Evolutionary conservation across 2,329 filamentous ascomycete species (phyloP).

Genomic region (Fusarium torulosum): DNA sequence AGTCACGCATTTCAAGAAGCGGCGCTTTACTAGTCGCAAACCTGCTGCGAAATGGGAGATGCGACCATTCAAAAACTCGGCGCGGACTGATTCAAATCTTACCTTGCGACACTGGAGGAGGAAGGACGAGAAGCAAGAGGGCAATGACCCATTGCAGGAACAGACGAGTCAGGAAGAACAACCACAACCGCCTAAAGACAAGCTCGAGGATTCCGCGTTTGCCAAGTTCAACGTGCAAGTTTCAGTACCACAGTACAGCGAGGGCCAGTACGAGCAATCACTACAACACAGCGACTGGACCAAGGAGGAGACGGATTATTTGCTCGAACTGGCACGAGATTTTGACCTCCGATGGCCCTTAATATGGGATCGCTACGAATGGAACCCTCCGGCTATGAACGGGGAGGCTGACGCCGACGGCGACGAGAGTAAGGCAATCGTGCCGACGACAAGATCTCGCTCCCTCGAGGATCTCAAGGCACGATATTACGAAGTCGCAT

Average conservation of each 20-base stretch:
- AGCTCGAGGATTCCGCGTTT: constrained; percentile 73
- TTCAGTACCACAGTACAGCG: constrained; percentile 82
- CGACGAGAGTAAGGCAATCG: constrained; percentile 65
- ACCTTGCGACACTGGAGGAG: constrained; percentile 84
- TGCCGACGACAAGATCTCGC: constrained; percentile 67
- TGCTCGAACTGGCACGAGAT: constrained; percentile 79
- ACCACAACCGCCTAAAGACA: constrained; percentile 42
- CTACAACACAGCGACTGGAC: constrained; percentile 85
- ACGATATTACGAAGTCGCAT: constrained; percentile 88
- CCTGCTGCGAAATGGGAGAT: constrained; percentile 74
- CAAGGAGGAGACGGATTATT: constrained; percentile 92
- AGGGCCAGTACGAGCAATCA: constrained; percentile 85
- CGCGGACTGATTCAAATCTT: constrained; percentile 75
- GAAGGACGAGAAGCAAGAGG: constrained; percentile 64
- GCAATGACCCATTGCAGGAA: constrained; percentile 46
- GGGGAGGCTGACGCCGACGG: constrained; percentile 60
- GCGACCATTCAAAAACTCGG: constrained; percentile 80
- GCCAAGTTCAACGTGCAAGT: constrained; percentile 90
- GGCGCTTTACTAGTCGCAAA: constrained; percentile 66
- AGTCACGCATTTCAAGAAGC: constrained; percentile 70
- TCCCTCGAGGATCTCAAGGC: constrained; percentile 92
- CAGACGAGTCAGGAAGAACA: constrained; percentile 42
- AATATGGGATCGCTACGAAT: constrained; percentile 94
- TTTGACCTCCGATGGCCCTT: constrained; percentile 92
- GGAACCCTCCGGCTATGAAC: constrained; percentile 61